Evolutionary conservation across 2,329 filamentous ascomycete species (phyloP).

Genomic region (Aureobasidium sp.): DNA sequence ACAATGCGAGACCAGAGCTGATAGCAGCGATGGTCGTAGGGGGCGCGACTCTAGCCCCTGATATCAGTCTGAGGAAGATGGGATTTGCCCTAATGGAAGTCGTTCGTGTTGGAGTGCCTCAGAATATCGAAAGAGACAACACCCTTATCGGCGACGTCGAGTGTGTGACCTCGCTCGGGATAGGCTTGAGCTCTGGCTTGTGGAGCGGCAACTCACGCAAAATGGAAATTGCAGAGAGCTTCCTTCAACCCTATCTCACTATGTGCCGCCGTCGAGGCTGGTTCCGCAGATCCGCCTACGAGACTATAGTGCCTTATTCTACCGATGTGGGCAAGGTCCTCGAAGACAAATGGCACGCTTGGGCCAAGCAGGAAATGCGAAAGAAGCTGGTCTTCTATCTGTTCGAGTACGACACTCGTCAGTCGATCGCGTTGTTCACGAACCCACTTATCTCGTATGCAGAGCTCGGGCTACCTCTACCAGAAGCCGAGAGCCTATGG

Average conservation of each 20-base stretch:
- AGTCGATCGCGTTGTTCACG: slow-evolving; percentile 59
- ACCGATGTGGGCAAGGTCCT: slow-evolving; percentile 52
- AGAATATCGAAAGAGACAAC: slow-evolving; percentile 45
- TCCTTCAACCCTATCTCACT: slow-evolving; percentile 47
- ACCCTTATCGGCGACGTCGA: slow-evolving; percentile 45
- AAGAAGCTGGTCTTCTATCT: slow-evolving; percentile 60
- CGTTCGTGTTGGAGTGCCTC: slow-evolving; percentile 33
- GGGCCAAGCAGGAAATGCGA: slow-evolving; percentile 59
- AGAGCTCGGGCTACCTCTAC: slow-evolving; percentile 60
- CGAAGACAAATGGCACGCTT: slow-evolving; percentile 56
- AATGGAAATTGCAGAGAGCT: slow-evolving; percentile 54
- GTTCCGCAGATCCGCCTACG: slow-evolving; percentile 43
- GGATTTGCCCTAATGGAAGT: slow-evolving; percentile 48
- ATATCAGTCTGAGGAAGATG: slow-evolving; percentile 54
- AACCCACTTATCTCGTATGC: slow-evolving; percentile 62
- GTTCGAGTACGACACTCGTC: slow-evolving; percentile 59
- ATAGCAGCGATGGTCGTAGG: slow-evolving; percentile 53
- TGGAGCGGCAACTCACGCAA: slow-evolving; percentile 55
- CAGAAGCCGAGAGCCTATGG: slow-evolving; percentile 58
- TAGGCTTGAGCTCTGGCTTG: slow-evolving; percentile 48
- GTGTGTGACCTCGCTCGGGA: slow-evolving; percentile 44
- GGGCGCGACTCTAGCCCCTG: slow-evolving; percentile 54
- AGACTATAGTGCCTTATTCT: slow-evolving; percentile 42
- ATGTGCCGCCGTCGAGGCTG: slow-evolving; percentile 50
- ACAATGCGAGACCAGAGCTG: slow-evolving; percentile 52